Conservation (phyloP, 345 rosid species). For the Tarenaya hassleriana region DNA sequence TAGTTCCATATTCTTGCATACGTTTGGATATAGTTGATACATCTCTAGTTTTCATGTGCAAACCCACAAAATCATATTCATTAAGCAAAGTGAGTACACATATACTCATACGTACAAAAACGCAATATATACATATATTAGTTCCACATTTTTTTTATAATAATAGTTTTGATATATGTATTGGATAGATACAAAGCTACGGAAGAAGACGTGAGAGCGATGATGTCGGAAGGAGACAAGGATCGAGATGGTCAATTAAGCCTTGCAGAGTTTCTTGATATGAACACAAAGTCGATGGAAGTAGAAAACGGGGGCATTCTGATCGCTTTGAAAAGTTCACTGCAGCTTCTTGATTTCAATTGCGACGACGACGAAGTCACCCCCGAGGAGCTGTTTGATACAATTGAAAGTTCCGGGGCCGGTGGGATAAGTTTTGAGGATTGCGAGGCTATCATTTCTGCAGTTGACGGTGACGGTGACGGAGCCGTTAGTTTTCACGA, state of each 20-base stretch:
- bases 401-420: slow-evolving; percentile 20
- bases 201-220: slow-evolving; percentile 40
- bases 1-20: too few relatives aligned
- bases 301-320: slow-evolving; percentile 29
- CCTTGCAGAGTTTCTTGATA: slow-evolving; percentile 49
- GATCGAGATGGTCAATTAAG: slow-evolving; percentile 49
- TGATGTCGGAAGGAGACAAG: slow-evolving; percentile 50
- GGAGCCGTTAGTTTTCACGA: slow-evolving; percentile 43
- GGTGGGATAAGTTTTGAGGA: slow-evolving; percentile 25
- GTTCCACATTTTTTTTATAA: too few relatives aligned
- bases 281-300: slow-evolving; percentile 50
- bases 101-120: too few relatives aligned
- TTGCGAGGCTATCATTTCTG: slow-evolving; percentile 34
- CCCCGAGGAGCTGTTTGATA: slow-evolving; percentile 34
- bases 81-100: too few relatives aligned
- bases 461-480: slow-evolving; percentile 51
- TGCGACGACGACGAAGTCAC: slow-evolving; percentile 35
- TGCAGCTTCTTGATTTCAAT: slow-evolving; percentile 25
- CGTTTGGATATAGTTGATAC: too few relatives aligned
- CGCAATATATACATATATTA: slow-evolving; percentile 11
- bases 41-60: too few relatives aligned
- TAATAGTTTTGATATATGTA: too few relatives aligned
- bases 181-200: slow-evolving; percentile 12
- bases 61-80: too few relatives aligned
- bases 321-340: slow-evolving; percentile 24